A percentile compares a stretch with the other conserved stretches of the same genome.
phyloP scores from a whole-genome alignment of 2,329 filamentous ascomycete genomes.

The Cercospora sp. region DNA sequence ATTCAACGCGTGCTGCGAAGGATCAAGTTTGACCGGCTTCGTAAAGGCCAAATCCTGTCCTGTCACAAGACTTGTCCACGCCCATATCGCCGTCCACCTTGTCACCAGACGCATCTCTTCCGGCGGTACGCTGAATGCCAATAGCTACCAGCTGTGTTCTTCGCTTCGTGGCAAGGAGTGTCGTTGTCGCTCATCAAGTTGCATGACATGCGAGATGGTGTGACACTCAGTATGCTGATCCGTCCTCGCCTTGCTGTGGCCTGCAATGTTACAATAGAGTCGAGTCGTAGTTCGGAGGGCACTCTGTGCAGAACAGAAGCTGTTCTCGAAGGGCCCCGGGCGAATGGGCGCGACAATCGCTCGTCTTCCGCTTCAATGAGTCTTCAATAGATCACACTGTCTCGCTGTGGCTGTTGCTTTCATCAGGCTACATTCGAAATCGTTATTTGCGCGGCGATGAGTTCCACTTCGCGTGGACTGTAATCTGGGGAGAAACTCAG shows the following conservation, averaged over 20 bases:
- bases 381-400: not conserved
- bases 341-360: not conserved
- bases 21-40: slow-evolving; percentile 7
- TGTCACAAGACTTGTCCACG: not conserved
- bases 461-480: not conserved
- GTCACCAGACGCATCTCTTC: not conserved
- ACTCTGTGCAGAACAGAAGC: not conserved
- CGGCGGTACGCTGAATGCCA: not conserved
- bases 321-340: not conserved
- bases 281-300: not conserved
- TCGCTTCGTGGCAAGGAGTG: not conserved
- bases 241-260: not conserved
- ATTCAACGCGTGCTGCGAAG: slow-evolving; percentile 11
- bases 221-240: not conserved
- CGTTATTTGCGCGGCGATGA: not conserved
- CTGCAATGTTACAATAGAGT: not conserved
- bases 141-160: not conserved
- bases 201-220: not conserved
- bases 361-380: not conserved
- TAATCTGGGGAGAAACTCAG: not conserved
- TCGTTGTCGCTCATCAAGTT: not conserved
- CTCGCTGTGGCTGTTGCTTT: not conserved
- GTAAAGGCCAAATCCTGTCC: slow-evolving; percentile 1
- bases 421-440: not conserved
- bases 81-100: not conserved